Percentiles rank a stretch among this genome's conserved stretches.
phyloP scores from a whole-genome alignment of 345 rosid genomes.

The Eucalyptus brandiana region DNA sequence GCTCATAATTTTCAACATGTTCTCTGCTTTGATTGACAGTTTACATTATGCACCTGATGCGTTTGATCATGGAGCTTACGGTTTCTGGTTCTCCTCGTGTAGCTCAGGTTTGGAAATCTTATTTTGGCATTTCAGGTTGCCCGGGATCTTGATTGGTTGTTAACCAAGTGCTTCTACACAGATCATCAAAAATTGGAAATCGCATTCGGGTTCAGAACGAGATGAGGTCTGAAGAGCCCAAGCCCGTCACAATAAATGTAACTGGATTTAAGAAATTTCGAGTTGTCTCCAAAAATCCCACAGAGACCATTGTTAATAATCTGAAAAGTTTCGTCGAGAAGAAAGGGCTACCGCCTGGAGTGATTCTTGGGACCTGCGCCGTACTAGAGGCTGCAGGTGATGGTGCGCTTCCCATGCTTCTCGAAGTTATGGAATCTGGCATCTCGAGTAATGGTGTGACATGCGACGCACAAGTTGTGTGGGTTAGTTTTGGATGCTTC shows the following conservation, averaged over 20 bases:
- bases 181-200: conserved; percentile 16
- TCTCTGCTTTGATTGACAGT: neutral
- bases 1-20: neutral
- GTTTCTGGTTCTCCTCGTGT: neutral
- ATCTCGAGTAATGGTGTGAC: conserved; percentile 6
- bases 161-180: neutral
- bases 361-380: conserved; percentile 55
- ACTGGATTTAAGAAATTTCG: conserved; percentile 80
- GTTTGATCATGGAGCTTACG: neutral
- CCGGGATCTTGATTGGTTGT: neutral
- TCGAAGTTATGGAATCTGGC: conserved; percentile 45
- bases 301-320: conserved; percentile 52
- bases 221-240: conserved; percentile 80
- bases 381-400: conserved; percentile 74
- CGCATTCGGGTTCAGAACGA: conserved; percentile 4
- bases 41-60: neutral
- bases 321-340: conserved; percentile 37
- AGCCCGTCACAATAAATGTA: conserved; percentile 40
- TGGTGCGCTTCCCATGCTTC: conserved; percentile 48
- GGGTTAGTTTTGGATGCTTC: conserved; percentile 26
- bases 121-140: neutral
- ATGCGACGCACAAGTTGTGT: conserved; percentile 35
- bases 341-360: conserved; percentile 51
- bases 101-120: neutral
- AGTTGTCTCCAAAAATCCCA: conserved; percentile 65